A percentile compares a stretch with the other conserved stretches of the same genome.
phyloP scores from a whole-genome alignment of 2,329 filamentous ascomycete genomes.

The Aspergillus persii region DNA sequence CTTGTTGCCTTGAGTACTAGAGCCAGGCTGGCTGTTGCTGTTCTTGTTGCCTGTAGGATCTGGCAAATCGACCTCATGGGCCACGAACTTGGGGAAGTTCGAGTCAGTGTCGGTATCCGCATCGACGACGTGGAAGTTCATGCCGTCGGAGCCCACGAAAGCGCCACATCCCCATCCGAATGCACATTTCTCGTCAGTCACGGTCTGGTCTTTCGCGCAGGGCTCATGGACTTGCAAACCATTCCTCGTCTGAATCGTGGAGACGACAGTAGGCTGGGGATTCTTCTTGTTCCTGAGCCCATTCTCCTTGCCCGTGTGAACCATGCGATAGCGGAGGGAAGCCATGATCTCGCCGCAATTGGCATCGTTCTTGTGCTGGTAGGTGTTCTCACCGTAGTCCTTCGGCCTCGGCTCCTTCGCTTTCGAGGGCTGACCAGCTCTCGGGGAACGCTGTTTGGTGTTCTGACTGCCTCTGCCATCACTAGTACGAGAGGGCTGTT shows the following conservation, averaged over 20 bases:
- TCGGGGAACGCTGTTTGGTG: too few relatives aligned
- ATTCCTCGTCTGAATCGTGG: not conserved
- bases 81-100: too few relatives aligned
- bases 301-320: not conserved
- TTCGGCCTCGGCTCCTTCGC: too few relatives aligned
- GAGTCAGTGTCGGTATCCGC: too few relatives aligned
- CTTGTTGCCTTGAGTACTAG: too few relatives aligned
- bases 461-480: too few relatives aligned
- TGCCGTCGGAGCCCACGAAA: not conserved
- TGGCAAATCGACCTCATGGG: too few relatives aligned
- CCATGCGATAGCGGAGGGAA: not conserved
- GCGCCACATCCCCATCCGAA: not conserved
- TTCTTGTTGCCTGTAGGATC: too few relatives aligned
- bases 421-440: too few relatives aligned
- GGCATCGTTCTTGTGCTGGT: not conserved
- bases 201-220: not conserved
- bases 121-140: not conserved
- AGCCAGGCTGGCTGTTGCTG: too few relatives aligned
- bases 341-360: conserved; percentile 1
- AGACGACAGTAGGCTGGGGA: not conserved
- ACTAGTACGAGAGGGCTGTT: too few relatives aligned
- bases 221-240: not conserved
- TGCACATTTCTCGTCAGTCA: not conserved
- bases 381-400: not conserved
- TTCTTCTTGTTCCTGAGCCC: not conserved